Conservation (phyloP, 768 basidiomycete species). For the Mycena indigotica region DNA sequence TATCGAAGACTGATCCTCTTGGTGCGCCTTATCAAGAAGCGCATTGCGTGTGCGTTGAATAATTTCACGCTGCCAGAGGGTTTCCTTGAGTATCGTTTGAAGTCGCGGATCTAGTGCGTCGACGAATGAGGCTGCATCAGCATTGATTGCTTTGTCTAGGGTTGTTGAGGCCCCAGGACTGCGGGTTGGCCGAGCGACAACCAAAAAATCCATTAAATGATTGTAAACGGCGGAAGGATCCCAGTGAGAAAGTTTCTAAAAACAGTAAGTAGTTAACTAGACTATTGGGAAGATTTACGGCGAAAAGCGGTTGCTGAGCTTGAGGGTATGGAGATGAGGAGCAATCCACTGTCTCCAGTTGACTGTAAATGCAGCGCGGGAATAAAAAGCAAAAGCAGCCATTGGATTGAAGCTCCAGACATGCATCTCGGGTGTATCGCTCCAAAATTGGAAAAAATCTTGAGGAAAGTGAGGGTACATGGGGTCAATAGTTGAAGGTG, state of each 20-base stretch:
- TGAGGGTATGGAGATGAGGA: no score
- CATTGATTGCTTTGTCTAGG: not conserved
- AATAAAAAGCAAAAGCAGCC: not conserved
- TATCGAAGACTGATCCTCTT: not conserved
- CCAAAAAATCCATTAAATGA: not conserved
- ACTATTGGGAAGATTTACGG: not conserved
- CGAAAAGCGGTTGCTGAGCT: not conserved
- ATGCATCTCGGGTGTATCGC: not conserved
- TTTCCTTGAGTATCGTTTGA: not conserved
- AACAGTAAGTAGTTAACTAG: not conserved
- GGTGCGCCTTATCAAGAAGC: not conserved
- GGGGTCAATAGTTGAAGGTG: not conserved
- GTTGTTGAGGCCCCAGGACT: not conserved
- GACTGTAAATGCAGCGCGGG: not conserved
- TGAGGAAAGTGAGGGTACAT: not conserved
- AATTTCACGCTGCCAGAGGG: not conserved
- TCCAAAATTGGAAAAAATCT: not conserved
- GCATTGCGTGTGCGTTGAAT: not conserved
- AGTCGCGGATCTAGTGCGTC: not conserved
- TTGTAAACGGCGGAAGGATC: not conserved
- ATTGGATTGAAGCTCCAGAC: not conserved
- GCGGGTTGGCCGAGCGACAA: not conserved
- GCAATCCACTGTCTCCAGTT: not conserved
- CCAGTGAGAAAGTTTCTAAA: not conserved
- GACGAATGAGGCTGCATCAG: not conserved